Evolutionary conservation across 2,329 filamentous ascomycete species (phyloP), one percentile per base, ranked within the genome.

Genomic region (Claviceps sorghi): DNA sequence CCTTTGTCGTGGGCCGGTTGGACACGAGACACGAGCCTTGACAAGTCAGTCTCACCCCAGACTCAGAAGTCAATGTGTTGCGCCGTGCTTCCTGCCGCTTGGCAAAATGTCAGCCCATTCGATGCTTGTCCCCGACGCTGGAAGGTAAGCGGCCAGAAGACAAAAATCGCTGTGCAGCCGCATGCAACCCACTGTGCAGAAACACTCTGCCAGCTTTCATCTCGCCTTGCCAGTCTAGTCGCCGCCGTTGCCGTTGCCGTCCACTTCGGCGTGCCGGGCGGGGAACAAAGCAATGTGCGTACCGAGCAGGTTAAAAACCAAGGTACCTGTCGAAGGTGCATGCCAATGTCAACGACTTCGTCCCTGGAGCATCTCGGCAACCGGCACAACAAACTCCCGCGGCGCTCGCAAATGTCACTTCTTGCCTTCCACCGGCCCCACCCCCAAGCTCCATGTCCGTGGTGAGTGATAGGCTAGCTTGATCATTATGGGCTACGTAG

Each of bases 321-420:
- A n/a, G n/a, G n/a, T n/a, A n/a, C n/a, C n/a, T n/a, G n/a, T n/a
- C n/a, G n/a, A n/a, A n/a, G n/a, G n/a, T n/a, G n/a, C n/a, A n/a
- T n/a, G n/a, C n/a, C n/a, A n/a, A n/a, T n/a, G n/a, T n/a, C n/a
- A n/a, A n/a, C n/a, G n/a, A n/a, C n/a, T n/a, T n/a, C n/a, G n/a
- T n/a, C n/a, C n/a, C 34, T 38, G 36, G 5, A 38, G 4, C 4
- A n/a, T 5, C 15, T 38, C 36, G 36, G 17, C 17, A n/a, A 7
- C 47, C 52, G 58, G 55, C 53, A 56, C 43, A 54, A 53, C 41
- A 52, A 50, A 50, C 44, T 38, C 51, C 51, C 53, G 50, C 52
- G 46, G 46, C 52, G 52, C 50, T 47, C 52, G 53, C 50, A 50
- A 48, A 51, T 51, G 52, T 51, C 52, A 26, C 29, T 19, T 9